Evolutionary conservation across 768 basidiomycete species (phyloP).

Genomic region (Phylloporus sp.): DNA sequence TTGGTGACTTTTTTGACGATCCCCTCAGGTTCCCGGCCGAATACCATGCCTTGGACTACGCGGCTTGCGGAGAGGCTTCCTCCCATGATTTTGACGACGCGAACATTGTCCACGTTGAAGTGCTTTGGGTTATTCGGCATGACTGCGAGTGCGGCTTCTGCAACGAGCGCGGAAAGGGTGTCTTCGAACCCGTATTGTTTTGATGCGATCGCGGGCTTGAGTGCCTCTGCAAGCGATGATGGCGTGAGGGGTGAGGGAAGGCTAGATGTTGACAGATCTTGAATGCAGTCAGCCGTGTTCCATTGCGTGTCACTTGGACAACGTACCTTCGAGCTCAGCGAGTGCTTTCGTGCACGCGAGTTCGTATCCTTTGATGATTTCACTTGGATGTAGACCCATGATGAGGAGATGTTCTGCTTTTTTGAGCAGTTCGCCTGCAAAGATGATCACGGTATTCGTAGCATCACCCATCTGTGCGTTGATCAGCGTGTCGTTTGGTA

Average conservation of each 20-base stretch:
- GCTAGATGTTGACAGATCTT: constrained; percentile 67
- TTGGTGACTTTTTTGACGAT: constrained; percentile 75
- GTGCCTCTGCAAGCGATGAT: constrained; percentile 64
- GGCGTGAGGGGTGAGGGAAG: constrained; percentile 71
- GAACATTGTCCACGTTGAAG: constrained; percentile 98
- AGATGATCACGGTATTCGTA: constrained; percentile 91
- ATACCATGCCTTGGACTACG: constrained; percentile 97
- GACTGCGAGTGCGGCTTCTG: constrained; percentile 88
- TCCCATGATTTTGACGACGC: constrained; percentile 99
- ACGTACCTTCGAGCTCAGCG: constrained; percentile 86
- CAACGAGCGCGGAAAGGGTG: constrained; percentile 73
- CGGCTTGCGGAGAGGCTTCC: constrained; percentile 79
- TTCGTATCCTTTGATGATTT: constrained; percentile 93
- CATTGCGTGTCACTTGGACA: constrained; percentile 15
- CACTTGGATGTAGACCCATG: constrained; percentile 97
- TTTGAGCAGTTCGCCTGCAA: constrained; percentile 93
- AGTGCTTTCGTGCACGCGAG: constrained; percentile 81
- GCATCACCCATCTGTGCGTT: constrained; percentile 86
- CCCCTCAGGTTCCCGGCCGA: constrained; percentile 93
- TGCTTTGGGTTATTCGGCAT: constrained; percentile 87
- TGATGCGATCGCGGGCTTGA: constrained; percentile 90
- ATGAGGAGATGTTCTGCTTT: constrained; percentile 87
- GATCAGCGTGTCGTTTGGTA: constrained; percentile 5
- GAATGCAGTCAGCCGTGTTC: constrained; percentile 11
- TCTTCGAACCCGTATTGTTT: constrained; percentile 98